Percentiles rank a stretch among this genome's conserved stretches.
Conservation (phyloP, 2,329 filamentous ascomycete species). For the Fusarium palustre region DNA sequence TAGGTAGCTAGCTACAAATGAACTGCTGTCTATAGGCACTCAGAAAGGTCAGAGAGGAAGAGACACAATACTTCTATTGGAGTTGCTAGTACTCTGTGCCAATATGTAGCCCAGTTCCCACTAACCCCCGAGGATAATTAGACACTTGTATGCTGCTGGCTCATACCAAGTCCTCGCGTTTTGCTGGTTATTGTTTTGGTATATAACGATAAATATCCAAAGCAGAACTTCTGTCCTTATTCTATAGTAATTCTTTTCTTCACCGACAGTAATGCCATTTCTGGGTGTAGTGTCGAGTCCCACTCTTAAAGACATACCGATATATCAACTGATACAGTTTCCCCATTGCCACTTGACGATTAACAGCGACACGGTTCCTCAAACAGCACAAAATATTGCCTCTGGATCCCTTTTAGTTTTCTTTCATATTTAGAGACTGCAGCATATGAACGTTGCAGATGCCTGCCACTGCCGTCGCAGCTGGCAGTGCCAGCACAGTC, state of each 20-base stretch:
- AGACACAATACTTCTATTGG: neutral
- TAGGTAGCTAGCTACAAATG: neutral
- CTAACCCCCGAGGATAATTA: neutral
- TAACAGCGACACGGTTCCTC: neutral
- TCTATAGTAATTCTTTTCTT: neutral
- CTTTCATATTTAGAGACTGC: neutral
- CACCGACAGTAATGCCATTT: neutral
- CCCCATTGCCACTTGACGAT: neutral
- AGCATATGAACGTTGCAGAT: neutral
- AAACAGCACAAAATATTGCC: neutral
- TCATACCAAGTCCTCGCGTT: neutral
- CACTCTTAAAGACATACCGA: neutral
- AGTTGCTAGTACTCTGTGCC: neutral
- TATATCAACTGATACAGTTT: neutral
- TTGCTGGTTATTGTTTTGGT: neutral
- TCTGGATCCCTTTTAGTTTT: neutral
- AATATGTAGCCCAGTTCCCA: neutral
- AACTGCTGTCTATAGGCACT: neutral
- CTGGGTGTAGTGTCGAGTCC: neutral
- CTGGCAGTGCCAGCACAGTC: constrained; percentile 11
- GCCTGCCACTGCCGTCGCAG: neutral
- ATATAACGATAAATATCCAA: neutral
- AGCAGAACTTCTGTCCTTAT: neutral
- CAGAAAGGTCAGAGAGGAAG: neutral
- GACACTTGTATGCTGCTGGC: neutral